These are phyloP conservation scores for Aspergillus funiculosus DNA, from an alignment of 495 filamentous ascomycete genomes.

Conservation along the genomic window DNA sequence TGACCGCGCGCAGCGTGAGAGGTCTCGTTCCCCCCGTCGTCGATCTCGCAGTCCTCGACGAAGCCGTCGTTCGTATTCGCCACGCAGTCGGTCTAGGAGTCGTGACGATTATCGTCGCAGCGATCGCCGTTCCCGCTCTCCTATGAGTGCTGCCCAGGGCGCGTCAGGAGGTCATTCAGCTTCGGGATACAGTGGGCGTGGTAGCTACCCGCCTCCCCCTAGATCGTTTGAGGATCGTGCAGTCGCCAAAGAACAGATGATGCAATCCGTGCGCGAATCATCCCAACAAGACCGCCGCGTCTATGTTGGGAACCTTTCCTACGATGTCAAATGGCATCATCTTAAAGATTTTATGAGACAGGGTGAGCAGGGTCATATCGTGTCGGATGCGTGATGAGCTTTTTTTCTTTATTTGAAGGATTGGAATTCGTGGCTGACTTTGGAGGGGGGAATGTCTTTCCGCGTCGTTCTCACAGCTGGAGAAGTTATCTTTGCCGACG, in stretches of 20 bases:
- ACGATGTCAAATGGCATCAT: slow-evolving; percentile 99
- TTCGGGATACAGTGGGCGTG: slow-evolving; percentile 52
- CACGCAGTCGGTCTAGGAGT: slow-evolving; percentile 87
- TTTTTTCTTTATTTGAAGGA: slow-evolving; percentile 13
- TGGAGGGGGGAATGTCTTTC: slow-evolving; percentile 21
- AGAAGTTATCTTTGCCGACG: slow-evolving; percentile 99
- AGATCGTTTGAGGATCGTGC: slow-evolving; percentile 79
- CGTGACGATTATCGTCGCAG: slow-evolving; percentile 80
- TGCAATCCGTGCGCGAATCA: slow-evolving; percentile 84
- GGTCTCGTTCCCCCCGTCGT: slow-evolving; percentile 87
- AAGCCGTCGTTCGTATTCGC: slow-evolving; percentile 81
- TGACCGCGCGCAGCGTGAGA: slow-evolving; percentile 71
- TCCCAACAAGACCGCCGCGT: slow-evolving; percentile 98
- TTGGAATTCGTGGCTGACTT: slow-evolving; percentile 30
- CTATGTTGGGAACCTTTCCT: slow-evolving; percentile 97
- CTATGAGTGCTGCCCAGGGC: slow-evolving; percentile 71
- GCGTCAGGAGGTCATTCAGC: slow-evolving; percentile 61
- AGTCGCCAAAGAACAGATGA: slow-evolving; percentile 87
- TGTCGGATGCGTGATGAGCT: slow-evolving; percentile 20
- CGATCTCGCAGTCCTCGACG: slow-evolving; percentile 74
- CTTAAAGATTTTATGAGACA: slow-evolving; percentile 99
- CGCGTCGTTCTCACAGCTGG: slow-evolving; percentile 59
- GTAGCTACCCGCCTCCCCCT: slow-evolving; percentile 56
- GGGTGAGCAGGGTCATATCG: slow-evolving; percentile 59
- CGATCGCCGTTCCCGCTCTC: slow-evolving; percentile 76